phyloP scores from a whole-genome alignment of 371 early-diverging fungal genomes.

The Syncephalastrum sp. region DNA sequence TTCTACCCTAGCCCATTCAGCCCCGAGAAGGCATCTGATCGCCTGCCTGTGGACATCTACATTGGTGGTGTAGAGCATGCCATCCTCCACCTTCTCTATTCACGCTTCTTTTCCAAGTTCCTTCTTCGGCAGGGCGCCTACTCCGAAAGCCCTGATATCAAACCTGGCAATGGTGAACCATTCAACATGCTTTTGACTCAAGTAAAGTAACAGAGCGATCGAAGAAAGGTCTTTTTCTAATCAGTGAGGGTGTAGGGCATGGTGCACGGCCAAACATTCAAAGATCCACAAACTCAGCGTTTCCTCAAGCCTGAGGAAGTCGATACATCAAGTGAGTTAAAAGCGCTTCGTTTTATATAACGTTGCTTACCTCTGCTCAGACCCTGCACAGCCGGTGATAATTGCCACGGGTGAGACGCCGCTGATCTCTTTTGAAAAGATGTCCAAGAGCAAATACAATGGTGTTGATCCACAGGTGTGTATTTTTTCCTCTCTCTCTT shows the following conservation, averaged over 20 bases:
- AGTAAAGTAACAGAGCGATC: slow-evolving; percentile 26
- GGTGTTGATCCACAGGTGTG: slow-evolving; percentile 85
- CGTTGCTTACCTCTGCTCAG: slow-evolving; percentile 16
- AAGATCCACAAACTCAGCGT: slow-evolving; percentile 72
- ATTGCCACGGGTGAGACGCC: slow-evolving; percentile 64
- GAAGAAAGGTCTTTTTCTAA: neutral
- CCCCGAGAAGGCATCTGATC: slow-evolving; percentile 50
- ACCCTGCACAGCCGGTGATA: slow-evolving; percentile 56
- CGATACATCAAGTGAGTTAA: slow-evolving; percentile 48
- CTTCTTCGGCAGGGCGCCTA: slow-evolving; percentile 58
- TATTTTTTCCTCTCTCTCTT: neutral
- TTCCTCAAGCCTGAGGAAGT: slow-evolving; percentile 83
- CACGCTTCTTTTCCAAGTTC: slow-evolving; percentile 89
- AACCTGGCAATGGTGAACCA: slow-evolving; percentile 74
- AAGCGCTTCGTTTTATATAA: neutral
- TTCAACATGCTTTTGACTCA: slow-evolving; percentile 84
- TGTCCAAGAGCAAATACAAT: slow-evolving; percentile 95
- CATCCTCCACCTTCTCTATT: slow-evolving; percentile 91
- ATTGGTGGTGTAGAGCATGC: slow-evolving; percentile 96
- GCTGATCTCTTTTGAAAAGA: slow-evolving; percentile 80
- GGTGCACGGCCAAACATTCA: slow-evolving; percentile 89
- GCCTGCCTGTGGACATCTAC: slow-evolving; percentile 89
- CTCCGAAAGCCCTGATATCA: slow-evolving; percentile 28
- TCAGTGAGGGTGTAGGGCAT: slow-evolving; percentile 67
- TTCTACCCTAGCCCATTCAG: slow-evolving; percentile 55